These are phyloP conservation scores for Epichloe hybrida DNA, from an alignment of 2,329 filamentous ascomycete genomes.

Conservation along the genomic window DNA sequence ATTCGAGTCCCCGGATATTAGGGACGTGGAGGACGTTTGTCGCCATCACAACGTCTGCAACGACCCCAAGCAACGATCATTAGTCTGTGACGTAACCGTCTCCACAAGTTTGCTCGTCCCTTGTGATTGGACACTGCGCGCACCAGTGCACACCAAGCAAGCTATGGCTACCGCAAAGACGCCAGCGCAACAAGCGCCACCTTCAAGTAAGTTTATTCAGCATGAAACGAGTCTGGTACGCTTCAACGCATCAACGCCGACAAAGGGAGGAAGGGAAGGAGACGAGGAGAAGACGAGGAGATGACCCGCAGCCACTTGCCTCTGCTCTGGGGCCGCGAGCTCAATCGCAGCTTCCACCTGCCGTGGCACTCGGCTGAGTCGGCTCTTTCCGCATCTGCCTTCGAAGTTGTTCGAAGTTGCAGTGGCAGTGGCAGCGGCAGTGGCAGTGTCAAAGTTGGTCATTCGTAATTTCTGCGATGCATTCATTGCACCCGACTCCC, in stretches of 20 bases:
- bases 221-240: background rate
- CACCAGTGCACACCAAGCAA: background rate
- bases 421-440: background rate
- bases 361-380: too few species aligned
- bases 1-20: too few species aligned
- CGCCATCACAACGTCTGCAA: background rate
- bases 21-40: too few species aligned
- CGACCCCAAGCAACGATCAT: background rate
- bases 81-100: background rate
- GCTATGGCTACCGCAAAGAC: slow-evolving; percentile 6
- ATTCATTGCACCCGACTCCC: background rate
- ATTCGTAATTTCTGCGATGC: background rate
- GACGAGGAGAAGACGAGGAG: background rate
- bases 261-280: background rate
- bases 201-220: slow-evolving; percentile 4
- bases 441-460: background rate
- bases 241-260: too few species aligned
- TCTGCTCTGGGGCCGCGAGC: background rate
- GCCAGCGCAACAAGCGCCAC: slow-evolving; percentile 4
- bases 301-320: background rate
- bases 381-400: background rate
- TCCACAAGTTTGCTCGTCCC: background rate
- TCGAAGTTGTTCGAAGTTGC: too few species aligned
- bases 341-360: background rate
- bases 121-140: too few species aligned